Percentiles rank a stretch among this genome's conserved stretches.
These are phyloP conservation scores for Gentiana dahurica DNA, from an alignment of 257 asterid genomes.

Conservation along the genomic window DNA sequence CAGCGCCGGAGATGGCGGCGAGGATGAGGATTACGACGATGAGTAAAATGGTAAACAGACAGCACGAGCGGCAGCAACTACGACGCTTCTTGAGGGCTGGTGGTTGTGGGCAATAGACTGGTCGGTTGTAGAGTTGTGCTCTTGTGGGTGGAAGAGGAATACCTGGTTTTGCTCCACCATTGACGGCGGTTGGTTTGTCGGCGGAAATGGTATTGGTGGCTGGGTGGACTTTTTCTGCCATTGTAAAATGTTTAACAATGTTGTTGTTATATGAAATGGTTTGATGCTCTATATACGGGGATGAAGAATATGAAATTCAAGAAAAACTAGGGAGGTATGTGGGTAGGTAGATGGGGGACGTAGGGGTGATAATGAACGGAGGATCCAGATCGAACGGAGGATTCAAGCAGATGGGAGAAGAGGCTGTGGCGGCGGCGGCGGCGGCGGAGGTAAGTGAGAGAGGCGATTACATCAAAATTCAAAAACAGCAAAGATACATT, in stretches of 20 bases:
- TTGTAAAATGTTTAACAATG: not conserved
- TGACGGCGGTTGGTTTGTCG: slow-evolving; percentile 1
- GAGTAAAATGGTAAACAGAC: slow-evolving; percentile 56
- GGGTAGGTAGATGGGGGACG: too few species aligned
- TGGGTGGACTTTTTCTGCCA: slow-evolving; percentile 60
- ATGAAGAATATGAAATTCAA: too few species aligned
- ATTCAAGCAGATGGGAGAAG: too few species aligned
- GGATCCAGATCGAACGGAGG: too few species aligned
- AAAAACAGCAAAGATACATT: too few species aligned
- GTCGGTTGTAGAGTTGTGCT: slow-evolving; percentile 63
- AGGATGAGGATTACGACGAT: slow-evolving; percentile 37
- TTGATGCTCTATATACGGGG: too few species aligned
- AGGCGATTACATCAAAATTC: too few species aligned
- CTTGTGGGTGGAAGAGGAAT: slow-evolving; percentile 41
- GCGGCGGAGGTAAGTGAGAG: too few species aligned
- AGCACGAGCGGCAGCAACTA: slow-evolving; percentile 56
- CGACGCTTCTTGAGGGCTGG: slow-evolving; percentile 27
- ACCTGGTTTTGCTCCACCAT: slow-evolving; percentile 21
- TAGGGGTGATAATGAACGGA: too few species aligned
- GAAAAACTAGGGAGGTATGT: too few species aligned
- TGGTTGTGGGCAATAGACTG: slow-evolving; percentile 67
- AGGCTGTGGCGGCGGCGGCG: too few species aligned
- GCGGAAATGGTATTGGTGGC: slow-evolving; percentile 27
- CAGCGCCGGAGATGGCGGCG: slow-evolving; percentile 59
- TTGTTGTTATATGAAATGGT: too few species aligned